Evolutionary conservation across 352 stramenopile genomes (phyloP), one percentile per base, ranked within the genome.

Genomic region (Globisporangium rhizosaccharum): DNA sequence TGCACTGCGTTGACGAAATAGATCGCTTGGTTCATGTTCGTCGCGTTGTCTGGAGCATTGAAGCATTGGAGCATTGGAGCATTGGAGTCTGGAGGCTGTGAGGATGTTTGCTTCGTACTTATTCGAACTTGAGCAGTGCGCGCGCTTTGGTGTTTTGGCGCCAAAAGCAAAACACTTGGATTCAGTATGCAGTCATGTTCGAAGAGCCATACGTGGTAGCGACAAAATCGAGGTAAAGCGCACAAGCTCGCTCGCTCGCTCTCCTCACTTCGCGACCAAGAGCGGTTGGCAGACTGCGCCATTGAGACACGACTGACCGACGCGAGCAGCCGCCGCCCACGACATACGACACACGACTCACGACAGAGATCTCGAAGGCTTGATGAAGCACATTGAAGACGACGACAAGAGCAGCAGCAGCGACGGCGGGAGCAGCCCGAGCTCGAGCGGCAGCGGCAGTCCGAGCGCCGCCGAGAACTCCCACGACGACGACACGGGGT

Each of bases 361-460:
- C 9, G n/a, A 12, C 12, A 10, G 18, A 56, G n/a, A 42, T 23
- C 11, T 18, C 41, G 6, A 10, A 23, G 15, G 41, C 14, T 1
- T 2, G 5, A 61, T 60, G 64, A 63, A 66, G 47, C 59, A 58
- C 58, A 66, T 71, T 42, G 66, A 67, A 33, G 62, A 72, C 51
- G 67, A 71, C 52, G 68, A 75, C 62, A 63, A 64, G 37, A 74
- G 64, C 59, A 71, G 59, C 53, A 57, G 56, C 37, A 69, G 62
- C 56, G 67, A 58, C 51, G 53, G 56, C 20, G 68, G 60, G 41
- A 57, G 39, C 23, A 78, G 64, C 45, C 33, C 45, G 25, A 62
- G 61, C 60, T 59, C 28, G 10, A 59, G 53, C 18, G 37, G 18
- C 26, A 59, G 36, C 51, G 64, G 57, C 26, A 82, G 72, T 36